Evolutionary conservation across 2,329 filamentous ascomycete species (phyloP), one percentile per base, ranked within the genome.

Genomic region (Aspergillus latus): DNA sequence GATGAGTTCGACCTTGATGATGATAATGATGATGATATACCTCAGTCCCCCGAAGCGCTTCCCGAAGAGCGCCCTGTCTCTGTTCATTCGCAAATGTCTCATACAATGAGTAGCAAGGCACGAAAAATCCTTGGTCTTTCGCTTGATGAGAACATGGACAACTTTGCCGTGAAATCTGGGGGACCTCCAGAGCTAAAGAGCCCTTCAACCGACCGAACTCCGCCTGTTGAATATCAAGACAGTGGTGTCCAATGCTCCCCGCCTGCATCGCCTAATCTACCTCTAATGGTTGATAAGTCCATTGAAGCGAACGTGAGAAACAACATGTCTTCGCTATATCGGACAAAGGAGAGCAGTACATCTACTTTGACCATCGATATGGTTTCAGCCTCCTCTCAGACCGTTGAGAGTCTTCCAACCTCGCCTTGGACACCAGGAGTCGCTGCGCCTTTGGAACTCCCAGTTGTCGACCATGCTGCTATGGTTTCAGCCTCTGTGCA

Each of bases 241-340:
- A 83, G 82, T n/a, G 89, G 87, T 3, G 81, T 90, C 32, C 92
- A 97, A 71, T 94, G 84, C 67, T 94, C 91, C 34, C 92, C 91
- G 45, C 90, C 90, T 1, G 82, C 88, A 2, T 95, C 91, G 2
- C 90, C 90, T 1, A 65, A 64, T 34, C 52, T 67, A 43, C 49
- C 62, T 58, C 34, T 63, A 28, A 63, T 59, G n/a, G 45, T 44
- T 15, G 60, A 64, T 46, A 52, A n/a, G 16, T 34, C 11, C 4
- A 32, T 48, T 10, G 29, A 58, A 21, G 15, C 59, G 9, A 43
- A 45, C 21, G 51, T 43, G 13, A 47, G 54, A 13, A 29, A 21
- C 21, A 21, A 21, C 21, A 50, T 26, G 5, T 39, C 21, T 9
- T 21, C 21, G 21, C 21, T 50, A 10, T 64, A 60, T 49, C 59